Evolutionary conservation across 306 rosid genomes (phyloP), one percentile per base, ranked within the genome.

Genomic region (Pterocarpus macrocarpus): DNA sequence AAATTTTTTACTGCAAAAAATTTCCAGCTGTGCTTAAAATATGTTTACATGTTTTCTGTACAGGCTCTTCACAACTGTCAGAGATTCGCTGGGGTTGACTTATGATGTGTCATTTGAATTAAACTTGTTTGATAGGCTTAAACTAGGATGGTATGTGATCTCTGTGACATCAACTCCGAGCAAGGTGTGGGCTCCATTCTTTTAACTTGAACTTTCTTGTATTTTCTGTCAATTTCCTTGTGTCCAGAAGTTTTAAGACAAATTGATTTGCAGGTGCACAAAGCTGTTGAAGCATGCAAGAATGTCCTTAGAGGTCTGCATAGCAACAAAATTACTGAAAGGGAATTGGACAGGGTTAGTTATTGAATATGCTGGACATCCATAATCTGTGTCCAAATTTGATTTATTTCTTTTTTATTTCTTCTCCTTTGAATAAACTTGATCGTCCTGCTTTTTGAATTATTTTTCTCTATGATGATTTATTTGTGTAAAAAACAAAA

Each of bases 241-340:
- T 80, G 44, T 68, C 85, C 58, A 14, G 59, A 62, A n/a, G 73
- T 76, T 82, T 77, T 38, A 41, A 50, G 33, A 83, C 71, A 58
- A 68, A 64, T 76, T 76, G 81, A 73, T 79, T 66, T 84, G 67
- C 91, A 95, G 97, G 97, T 92, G 55, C 92, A 93, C 83, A 95
- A 93, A 92, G 99, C 98, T 62, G 99, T 95, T 67, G 98, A 93
- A 73, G 98, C 99, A 52, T 93, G 99, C 92, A 95, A 95, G 87
- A 93, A 81, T 79, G 99, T 95, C 85, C 93, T 95, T 39, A 91
- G 97, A 90, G 97, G 99, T 72, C 65, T 95, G 86, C 96, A 90
- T 84, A 85, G 97, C 91, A 93, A 93, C 91, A 86, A 86, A 86
- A 86, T 95, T 80, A 88, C 97, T n/a, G 92, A 85, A 71, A 89